These are phyloP conservation scores for Colletotrichum sp. DNA, from an alignment of 2,329 filamentous ascomycete genomes.

Conservation along the genomic window DNA sequence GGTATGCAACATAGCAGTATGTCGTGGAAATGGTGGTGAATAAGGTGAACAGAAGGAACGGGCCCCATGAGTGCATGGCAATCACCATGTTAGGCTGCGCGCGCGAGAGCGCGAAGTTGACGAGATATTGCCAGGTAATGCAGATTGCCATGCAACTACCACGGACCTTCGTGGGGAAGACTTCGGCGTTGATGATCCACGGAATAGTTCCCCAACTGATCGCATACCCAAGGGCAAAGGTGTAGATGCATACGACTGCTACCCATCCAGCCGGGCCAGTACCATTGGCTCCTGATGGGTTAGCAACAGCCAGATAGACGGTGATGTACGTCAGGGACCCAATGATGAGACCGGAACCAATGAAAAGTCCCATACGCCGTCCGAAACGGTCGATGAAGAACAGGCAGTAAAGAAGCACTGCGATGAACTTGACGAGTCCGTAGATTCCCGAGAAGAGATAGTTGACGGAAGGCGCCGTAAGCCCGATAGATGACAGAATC, in stretches of 20 bases:
- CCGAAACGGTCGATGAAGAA: not conserved
- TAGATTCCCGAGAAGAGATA: not conserved
- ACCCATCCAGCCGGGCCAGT: not conserved
- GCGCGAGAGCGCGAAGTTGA: not conserved
- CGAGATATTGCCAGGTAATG: not conserved
- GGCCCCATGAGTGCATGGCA: not conserved
- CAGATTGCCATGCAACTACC: not conserved
- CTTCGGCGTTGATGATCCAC: not conserved
- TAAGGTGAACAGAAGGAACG: not conserved
- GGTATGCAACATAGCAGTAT: conserved; percentile 43
- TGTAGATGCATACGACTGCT: not conserved
- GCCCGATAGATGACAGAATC: not conserved
- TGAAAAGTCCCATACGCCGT: not conserved
- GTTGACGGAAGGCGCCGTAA: not conserved
- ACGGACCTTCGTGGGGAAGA: not conserved
- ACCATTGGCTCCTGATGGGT: not conserved
- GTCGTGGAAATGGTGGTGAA: not conserved
- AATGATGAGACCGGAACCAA: not conserved
- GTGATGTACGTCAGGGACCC: not conserved
- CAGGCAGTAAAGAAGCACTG: not conserved
- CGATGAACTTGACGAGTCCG: not conserved
- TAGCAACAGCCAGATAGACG: not conserved
- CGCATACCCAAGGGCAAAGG: not conserved
- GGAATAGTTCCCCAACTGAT: not conserved
- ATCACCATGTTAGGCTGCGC: not conserved